Percentiles rank a stretch among this genome's conserved stretches.
phyloP scores from a whole-genome alignment of 352 stramenopile genomes.

The Thraustotheca clavata region DNA sequence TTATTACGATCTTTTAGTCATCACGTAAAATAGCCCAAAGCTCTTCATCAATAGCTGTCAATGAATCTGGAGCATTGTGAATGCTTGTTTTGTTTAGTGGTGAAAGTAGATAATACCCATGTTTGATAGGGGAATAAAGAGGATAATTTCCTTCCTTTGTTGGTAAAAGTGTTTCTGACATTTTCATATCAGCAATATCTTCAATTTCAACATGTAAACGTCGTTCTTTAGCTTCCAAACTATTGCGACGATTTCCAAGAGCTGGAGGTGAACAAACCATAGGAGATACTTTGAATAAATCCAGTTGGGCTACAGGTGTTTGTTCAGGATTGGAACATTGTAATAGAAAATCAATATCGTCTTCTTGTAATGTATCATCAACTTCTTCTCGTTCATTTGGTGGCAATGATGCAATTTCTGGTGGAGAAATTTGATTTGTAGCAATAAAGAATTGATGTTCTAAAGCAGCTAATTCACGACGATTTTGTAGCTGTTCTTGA shows the following conservation, averaged over 20 bases:
- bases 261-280: background rate
- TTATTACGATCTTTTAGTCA: background rate
- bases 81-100: background rate
- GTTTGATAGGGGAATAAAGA: background rate
- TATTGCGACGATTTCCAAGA: background rate
- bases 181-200: background rate
- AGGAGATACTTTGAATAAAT: background rate
- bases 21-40: background rate
- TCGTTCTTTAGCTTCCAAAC: background rate
- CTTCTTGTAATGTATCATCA: background rate
- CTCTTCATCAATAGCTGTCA: background rate
- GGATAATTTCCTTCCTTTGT: background rate
- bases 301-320: background rate
- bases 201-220: background rate
- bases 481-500: background rate
- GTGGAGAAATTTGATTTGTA: background rate
- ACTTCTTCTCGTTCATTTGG: background rate
- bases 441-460: background rate
- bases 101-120: conserved; percentile 1
- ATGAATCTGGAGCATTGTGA: background rate
- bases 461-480: background rate
- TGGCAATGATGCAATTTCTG: background rate
- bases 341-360: background rate
- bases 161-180: background rate
- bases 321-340: background rate